Evolutionary conservation across 1,284 basidiomycete genomes (phyloP), one percentile per base, ranked within the genome.

Genomic region (Pseudozyma flocculosa): DNA sequence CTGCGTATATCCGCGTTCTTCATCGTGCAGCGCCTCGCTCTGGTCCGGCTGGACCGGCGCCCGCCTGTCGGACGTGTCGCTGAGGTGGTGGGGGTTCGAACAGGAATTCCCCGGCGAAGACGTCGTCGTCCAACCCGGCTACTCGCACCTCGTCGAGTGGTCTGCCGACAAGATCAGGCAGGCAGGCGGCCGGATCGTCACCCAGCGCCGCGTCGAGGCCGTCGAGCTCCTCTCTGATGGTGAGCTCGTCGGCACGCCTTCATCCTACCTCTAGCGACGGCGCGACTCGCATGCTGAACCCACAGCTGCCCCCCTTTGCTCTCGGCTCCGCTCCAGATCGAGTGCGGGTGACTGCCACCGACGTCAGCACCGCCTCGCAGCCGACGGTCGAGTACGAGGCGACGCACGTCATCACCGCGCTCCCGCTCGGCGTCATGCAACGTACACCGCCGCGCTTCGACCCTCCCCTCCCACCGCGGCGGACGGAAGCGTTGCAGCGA

Each of bases 1-100:
- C n/a, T n/a, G n/a, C n/a, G n/a, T n/a, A n/a, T n/a, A n/a, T n/a
- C n/a, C n/a, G n/a, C n/a, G n/a, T n/a, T n/a, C n/a, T n/a, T n/a
- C n/a, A n/a, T n/a, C n/a, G n/a, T n/a, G n/a, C n/a, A 43, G 23
- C 8, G 14, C 23, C 5, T 24, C 38, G 8, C 15, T 50, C 21
- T 55, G 53, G 53, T 34, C 45, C 11, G 53, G 53, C 13, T 55
- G 53, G 53, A 55, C 48, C 7, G 53, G 53, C 14, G 53, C 53
- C 8, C 26, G 26, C 10, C 47, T 55, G 17, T 19, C 39, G 17
- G 14, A 55, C 15, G 48, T 50, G 3, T 26, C 40, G 10, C 40
- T 55, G 17, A 47, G 34, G 22, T 55, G 49, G 37, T 55, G 53
- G 53, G 53, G 53, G 23, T 44, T 39, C 34, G 53, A 50, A 18